Percentiles rank a stretch among this genome's conserved stretches.
Evolutionary conservation across 805 yeast species (phyloP).

Genomic region (Saccharomycopsis amapae): DNA sequence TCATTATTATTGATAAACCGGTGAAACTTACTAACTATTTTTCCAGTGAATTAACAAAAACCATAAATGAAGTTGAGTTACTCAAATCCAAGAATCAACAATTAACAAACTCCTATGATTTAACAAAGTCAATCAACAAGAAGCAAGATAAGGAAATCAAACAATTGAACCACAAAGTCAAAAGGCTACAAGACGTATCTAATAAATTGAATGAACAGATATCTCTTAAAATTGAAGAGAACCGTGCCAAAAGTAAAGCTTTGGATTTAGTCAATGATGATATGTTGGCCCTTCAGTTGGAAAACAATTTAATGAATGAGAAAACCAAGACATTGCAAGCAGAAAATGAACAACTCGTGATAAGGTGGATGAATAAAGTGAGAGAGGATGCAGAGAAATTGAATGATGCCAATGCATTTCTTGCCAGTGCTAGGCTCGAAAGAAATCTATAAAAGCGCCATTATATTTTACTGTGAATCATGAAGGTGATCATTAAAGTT

Average conservation of each 20-base stretch:
- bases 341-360: conserved; percentile 46
- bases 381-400: conserved; percentile 52
- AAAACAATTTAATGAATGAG: conserved; percentile 37
- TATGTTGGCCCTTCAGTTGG: conserved; percentile 52
- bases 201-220: conserved; percentile 26
- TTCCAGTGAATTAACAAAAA: conserved; percentile 14
- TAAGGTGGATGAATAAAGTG: conserved; percentile 54
- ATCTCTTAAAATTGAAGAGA: conserved; percentile 25
- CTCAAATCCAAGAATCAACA: conserved; percentile 1
- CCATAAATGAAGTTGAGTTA: conserved; percentile 3
- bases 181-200: conserved; percentile 27
- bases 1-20: background rate
- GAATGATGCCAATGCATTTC: conserved; percentile 40
- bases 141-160: conserved; percentile 24
- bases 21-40: conserved; percentile 1
- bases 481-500: too few relatives aligned
- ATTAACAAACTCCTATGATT: conserved; percentile 19
- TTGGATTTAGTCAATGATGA: conserved; percentile 63
- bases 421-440: conserved; percentile 20
- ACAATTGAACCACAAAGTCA: conserved; percentile 25
- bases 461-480: too few relatives aligned
- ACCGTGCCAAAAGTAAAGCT: conserved; percentile 43
- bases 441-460: background rate
- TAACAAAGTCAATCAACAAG: conserved; percentile 18
- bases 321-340: conserved; percentile 28